Percentiles rank a stretch among this genome's conserved stretches.
Evolutionary conservation across 495 filamentous ascomycete genomes (phyloP).

Genomic region (Choiromyces venosus): DNA sequence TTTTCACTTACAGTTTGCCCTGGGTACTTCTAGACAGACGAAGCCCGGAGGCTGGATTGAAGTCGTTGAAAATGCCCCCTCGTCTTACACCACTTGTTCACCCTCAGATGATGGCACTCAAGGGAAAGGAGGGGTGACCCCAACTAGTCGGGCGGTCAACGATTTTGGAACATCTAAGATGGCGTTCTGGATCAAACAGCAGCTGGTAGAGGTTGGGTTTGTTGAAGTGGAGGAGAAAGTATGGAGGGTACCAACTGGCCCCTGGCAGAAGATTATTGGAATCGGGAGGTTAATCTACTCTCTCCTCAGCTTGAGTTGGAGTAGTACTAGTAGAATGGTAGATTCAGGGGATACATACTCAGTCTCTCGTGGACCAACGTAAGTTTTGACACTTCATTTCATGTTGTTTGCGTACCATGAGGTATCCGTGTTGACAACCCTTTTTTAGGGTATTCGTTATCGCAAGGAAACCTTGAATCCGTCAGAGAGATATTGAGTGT

Average conservation of each 20-base stretch:
- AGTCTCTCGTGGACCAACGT: constrained; percentile 30
- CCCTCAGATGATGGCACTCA: constrained; percentile 22
- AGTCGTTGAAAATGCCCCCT: constrained; percentile 38
- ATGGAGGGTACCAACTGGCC: constrained; percentile 30
- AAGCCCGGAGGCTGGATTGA: constrained; percentile 42
- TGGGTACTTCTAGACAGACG: constrained; percentile 33
- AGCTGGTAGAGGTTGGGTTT: constrained; percentile 38
- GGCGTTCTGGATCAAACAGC: constrained; percentile 39
- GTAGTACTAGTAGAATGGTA: constrained; percentile 30
- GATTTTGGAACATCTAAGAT: constrained; percentile 35
- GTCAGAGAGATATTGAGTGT: background rate
- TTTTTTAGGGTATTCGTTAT: constrained; percentile 38
- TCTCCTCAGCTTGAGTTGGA: constrained; percentile 37
- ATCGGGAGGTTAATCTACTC: constrained; percentile 35
- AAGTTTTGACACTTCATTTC: constrained; percentile 10
- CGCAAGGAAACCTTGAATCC: constrained; percentile 34
- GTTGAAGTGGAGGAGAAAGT: constrained; percentile 41
- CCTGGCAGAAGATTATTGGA: constrained; percentile 38
- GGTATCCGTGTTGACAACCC: background rate
- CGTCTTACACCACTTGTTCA: constrained; percentile 25
- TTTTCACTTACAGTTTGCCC: background rate
- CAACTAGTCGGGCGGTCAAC: background rate
- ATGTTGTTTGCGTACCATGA: background rate
- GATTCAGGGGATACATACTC: constrained; percentile 22
- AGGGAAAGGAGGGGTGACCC: constrained; percentile 22